phyloP scores from a whole-genome alignment of 2,329 filamentous ascomycete genomes.

The Parascedosporium putredinis region DNA sequence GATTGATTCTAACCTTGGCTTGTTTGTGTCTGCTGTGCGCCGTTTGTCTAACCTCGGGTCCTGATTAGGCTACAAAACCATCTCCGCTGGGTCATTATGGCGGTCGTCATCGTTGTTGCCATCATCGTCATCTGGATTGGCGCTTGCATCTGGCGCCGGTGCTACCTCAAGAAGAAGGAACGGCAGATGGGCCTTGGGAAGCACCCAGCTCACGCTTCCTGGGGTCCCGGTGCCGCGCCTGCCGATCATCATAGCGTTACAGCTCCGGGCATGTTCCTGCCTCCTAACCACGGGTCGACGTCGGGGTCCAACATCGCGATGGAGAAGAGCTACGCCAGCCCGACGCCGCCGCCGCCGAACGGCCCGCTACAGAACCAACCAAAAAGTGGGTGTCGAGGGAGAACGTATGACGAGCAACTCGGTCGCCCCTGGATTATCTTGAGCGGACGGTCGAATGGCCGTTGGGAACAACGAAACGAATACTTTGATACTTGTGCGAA shows the following conservation, averaged over 20 bases:
- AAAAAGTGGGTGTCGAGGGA: slow-evolving; percentile 4
- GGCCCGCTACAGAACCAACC: background rate
- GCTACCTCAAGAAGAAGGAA: slow-evolving; percentile 62
- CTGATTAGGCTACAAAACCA: slow-evolving; percentile 61
- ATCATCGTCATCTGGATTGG: slow-evolving; percentile 57
- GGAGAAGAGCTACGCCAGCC: background rate
- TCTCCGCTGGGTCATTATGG: slow-evolving; percentile 73
- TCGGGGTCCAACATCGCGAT: background rate
- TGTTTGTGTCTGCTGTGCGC: slow-evolving; percentile 5
- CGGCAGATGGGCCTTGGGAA: slow-evolving; percentile 39
- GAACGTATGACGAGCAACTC: slow-evolving; percentile 4
- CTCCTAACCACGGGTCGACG: background rate
- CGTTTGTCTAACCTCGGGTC: background rate
- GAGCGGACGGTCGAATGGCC: too few species aligned
- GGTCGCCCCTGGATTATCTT: too few species aligned
- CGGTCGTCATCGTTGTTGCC: slow-evolving; percentile 61
- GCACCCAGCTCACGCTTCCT: slow-evolving; percentile 15
- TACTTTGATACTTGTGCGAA: background rate
- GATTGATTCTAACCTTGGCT: background rate
- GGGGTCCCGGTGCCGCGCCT: slow-evolving; percentile 7
- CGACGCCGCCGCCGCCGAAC: background rate
- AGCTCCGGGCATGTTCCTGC: background rate
- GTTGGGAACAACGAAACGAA: too few species aligned
- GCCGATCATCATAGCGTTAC: background rate
- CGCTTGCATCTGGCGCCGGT: slow-evolving; percentile 61